Evolutionary conservation across 2,329 filamentous ascomycete genomes (phyloP).

Genomic region (Alternaria consortialis): DNA sequence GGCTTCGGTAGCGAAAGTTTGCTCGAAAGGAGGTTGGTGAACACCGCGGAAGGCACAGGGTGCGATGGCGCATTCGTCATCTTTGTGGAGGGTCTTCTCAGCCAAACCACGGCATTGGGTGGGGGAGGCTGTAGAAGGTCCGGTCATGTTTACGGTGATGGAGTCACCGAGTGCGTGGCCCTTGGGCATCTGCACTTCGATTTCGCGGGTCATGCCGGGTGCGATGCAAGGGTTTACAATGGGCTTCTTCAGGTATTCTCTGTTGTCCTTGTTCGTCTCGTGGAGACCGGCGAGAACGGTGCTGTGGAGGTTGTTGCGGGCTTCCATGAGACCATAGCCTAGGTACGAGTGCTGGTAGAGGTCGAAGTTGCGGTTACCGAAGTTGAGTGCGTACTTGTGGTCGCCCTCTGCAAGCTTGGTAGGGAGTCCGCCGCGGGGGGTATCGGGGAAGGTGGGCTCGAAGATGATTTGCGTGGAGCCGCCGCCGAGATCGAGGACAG

Average conservation of each 20-base stretch:
- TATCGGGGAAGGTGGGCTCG: slow-evolving; percentile 87
- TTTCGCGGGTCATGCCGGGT: slow-evolving; percentile 77
- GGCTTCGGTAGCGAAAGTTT: slow-evolving; percentile 91
- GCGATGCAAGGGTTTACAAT: slow-evolving; percentile 87
- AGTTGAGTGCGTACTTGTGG: slow-evolving; percentile 92
- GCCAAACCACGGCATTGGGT: slow-evolving; percentile 90
- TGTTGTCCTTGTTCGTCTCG: slow-evolving; percentile 65
- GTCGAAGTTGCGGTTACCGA: slow-evolving; percentile 88
- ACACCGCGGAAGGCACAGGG: slow-evolving; percentile 99
- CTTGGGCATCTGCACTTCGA: slow-evolving; percentile 75
- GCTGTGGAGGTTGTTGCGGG: slow-evolving; percentile 84
- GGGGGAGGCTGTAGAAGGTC: slow-evolving; percentile 76
- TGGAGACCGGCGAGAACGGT: slow-evolving; percentile 76
- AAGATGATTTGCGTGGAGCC: slow-evolving; percentile 99
- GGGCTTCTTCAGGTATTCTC: slow-evolving; percentile 72
- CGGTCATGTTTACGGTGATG: slow-evolving; percentile 84
- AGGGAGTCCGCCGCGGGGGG: slow-evolving; percentile 79
- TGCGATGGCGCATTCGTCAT: slow-evolving; percentile 78
- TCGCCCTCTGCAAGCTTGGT: slow-evolving; percentile 86
- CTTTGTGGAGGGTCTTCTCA: slow-evolving; percentile 91
- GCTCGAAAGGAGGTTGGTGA: slow-evolving; percentile 88
- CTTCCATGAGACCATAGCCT: slow-evolving; percentile 95
- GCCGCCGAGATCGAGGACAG: slow-evolving; percentile 94
- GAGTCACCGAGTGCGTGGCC: slow-evolving; percentile 71
- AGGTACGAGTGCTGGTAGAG: slow-evolving; percentile 99